A percentile compares a stretch with the other conserved stretches of the same genome.
These are phyloP conservation scores for Nemania abortiva DNA, from an alignment of 2,329 filamentous ascomycete species.

Conservation along the genomic window DNA sequence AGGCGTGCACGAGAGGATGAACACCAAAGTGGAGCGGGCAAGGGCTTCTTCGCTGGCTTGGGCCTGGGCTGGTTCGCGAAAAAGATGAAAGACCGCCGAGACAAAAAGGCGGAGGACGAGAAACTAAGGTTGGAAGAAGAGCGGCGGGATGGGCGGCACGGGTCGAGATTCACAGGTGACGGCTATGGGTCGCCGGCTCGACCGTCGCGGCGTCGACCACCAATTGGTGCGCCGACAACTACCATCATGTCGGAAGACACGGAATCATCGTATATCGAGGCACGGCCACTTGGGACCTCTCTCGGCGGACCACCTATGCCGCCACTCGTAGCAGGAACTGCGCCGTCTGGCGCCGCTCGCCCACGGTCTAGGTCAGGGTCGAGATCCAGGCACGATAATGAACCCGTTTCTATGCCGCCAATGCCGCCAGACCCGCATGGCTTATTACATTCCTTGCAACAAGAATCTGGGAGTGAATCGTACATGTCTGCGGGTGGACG, in stretches of 20 bases:
- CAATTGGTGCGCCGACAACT: slow-evolving; percentile 47
- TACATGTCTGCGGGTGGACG: slow-evolving; percentile 57
- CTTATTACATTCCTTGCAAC: slow-evolving; percentile 53
- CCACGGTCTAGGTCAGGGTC: slow-evolving; percentile 52
- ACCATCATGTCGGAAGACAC: slow-evolving; percentile 49
- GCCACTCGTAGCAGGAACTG: slow-evolving; percentile 50
- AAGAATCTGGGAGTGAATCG: slow-evolving; percentile 59
- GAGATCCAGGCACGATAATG: slow-evolving; percentile 57
- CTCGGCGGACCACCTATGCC: slow-evolving; percentile 55
- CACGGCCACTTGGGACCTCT: slow-evolving; percentile 52
- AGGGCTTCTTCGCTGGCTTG: slow-evolving; percentile 70
- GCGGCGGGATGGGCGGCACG: slow-evolving; percentile 69
- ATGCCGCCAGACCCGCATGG: slow-evolving; percentile 67
- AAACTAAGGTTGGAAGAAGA: slow-evolving; percentile 61
- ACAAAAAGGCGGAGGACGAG: slow-evolving; percentile 64
- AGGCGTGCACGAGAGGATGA: slow-evolving; percentile 62
- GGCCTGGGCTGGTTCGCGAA: slow-evolving; percentile 77
- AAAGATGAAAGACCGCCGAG: slow-evolving; percentile 70
- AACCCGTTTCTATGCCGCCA: slow-evolving; percentile 60
- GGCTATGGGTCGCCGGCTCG: slow-evolving; percentile 65
- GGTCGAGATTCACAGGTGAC: slow-evolving; percentile 77
- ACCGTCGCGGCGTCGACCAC: slow-evolving; percentile 51
- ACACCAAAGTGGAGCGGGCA: slow-evolving; percentile 61
- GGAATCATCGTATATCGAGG: slow-evolving; percentile 57
- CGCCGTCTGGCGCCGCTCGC: slow-evolving; percentile 31